These are phyloP conservation scores for Histomonas meleagridis DNA, from an alignment of 208 protist genomes.

Conservation along the genomic window DNA sequence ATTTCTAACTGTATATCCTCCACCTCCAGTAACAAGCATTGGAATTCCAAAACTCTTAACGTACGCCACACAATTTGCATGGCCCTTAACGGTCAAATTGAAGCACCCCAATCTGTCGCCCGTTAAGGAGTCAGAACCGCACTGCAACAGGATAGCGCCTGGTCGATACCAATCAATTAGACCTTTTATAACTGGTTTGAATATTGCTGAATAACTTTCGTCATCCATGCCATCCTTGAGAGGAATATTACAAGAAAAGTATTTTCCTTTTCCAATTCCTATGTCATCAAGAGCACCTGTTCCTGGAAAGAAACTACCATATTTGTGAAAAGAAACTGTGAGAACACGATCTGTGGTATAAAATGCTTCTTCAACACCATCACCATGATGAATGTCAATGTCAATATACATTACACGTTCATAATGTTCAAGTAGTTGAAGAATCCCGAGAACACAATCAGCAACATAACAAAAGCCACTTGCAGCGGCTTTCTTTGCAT, in stretches of 20 bases:
- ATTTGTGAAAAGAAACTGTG: slow-evolving; percentile 97
- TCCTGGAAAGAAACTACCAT: slow-evolving; percentile 73
- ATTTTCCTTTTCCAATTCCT: slow-evolving; percentile 61
- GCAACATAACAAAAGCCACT: slow-evolving; percentile 99
- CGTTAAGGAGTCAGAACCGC: slow-evolving; percentile 88
- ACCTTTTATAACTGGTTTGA: slow-evolving; percentile 71
- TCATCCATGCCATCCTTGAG: slow-evolving; percentile 66
- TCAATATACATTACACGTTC: slow-evolving; percentile 93
- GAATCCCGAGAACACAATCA: slow-evolving; percentile 96
- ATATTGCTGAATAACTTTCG: slow-evolving; percentile 67
- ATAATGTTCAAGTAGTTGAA: slow-evolving; percentile 81
- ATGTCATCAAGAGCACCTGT: slow-evolving; percentile 61
- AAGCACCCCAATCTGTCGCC: slow-evolving; percentile 87
- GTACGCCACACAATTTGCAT: slow-evolving; percentile 71
- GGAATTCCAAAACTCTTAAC: neutral
- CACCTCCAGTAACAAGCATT: slow-evolving; percentile 9
- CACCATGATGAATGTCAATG: slow-evolving; percentile 98
- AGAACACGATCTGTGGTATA: slow-evolving; percentile 95
- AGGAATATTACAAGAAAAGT: slow-evolving; percentile 69
- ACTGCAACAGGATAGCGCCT: slow-evolving; percentile 89
- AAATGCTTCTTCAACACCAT: slow-evolving; percentile 84
- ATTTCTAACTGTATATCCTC: slow-evolving; percentile 38
- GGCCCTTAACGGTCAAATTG: slow-evolving; percentile 71
- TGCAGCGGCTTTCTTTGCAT: slow-evolving; percentile 75
- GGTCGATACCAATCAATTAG: slow-evolving; percentile 82